Percentiles rank a stretch among this genome's conserved stretches.
These are phyloP conservation scores for Leersia perrieri DNA, from an alignment of 176 grass and related monocot species.

Conservation along the genomic window DNA sequence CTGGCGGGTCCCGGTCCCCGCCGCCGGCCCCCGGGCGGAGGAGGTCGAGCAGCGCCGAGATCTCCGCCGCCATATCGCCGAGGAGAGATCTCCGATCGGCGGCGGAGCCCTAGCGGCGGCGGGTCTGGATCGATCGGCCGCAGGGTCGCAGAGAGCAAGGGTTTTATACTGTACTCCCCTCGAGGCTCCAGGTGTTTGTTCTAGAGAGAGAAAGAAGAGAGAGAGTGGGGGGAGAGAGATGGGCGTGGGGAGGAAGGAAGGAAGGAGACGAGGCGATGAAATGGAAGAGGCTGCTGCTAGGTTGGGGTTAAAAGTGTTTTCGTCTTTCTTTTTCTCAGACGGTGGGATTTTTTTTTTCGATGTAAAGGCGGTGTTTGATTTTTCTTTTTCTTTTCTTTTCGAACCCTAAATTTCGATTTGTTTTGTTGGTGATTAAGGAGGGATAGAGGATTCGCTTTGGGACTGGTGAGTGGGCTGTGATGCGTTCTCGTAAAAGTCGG, in stretches of 20 bases:
- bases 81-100: slow-evolving; percentile 39
- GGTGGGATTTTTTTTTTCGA: no score
- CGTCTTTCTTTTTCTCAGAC: no score
- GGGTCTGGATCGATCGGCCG: slow-evolving; percentile 21
- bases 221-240: not conserved
- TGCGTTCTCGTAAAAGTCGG: no score
- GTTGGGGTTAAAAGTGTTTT: not conserved
- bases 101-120: not conserved
- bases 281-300: not conserved
- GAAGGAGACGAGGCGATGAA: not conserved
- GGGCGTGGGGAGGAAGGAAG: not conserved
- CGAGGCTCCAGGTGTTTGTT: not conserved
- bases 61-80: slow-evolving; percentile 54
- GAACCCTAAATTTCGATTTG: no score
- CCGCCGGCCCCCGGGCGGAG: slow-evolving; percentile 17
- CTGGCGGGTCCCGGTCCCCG: slow-evolving; percentile 21
- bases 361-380: no score
- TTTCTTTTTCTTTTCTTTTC: not conserved
- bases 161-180: slow-evolving; percentile 36
- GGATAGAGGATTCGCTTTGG: no score
- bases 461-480: no score
- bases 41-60: slow-evolving; percentile 46
- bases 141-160: slow-evolving; percentile 14
- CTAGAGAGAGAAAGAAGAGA: not conserved
- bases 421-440: no score